Conservation (phyloP, 352 stramenopile genomes). For the Phytophthora constricta region DNA sequence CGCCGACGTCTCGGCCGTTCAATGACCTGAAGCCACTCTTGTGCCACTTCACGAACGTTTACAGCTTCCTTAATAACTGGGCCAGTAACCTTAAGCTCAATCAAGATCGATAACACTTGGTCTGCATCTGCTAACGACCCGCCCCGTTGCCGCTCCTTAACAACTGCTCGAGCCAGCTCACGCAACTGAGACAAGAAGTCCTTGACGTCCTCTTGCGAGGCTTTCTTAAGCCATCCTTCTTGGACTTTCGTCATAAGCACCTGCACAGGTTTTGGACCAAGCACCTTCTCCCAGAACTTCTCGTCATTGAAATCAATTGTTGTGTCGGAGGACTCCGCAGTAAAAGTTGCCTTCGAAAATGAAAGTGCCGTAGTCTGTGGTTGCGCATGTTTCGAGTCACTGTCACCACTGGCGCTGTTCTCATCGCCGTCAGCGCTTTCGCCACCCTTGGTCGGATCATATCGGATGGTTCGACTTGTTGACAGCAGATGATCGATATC, state of each 20-base stretch:
- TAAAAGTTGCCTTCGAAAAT: conserved; percentile 91
- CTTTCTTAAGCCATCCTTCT: conserved; percentile 76
- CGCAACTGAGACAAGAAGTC: conserved; percentile 81
- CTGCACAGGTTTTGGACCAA: conserved; percentile 86
- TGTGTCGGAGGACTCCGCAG: conserved; percentile 83
- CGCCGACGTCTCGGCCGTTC: conserved; percentile 86
- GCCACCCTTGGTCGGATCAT: conserved; percentile 71
- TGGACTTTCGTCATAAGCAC: conserved; percentile 90
- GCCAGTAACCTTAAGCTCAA: conserved; percentile 89
- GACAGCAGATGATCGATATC: conserved; percentile 89
- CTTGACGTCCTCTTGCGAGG: conserved; percentile 83
- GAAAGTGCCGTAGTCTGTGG: conserved; percentile 75
- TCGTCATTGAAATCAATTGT: conserved; percentile 92
- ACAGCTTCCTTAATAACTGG: conserved; percentile 74
- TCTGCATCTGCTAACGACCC: conserved; percentile 84
- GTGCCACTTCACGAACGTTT: conserved; percentile 77
- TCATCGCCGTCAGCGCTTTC: conserved; percentile 51
- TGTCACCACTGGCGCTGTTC: conserved; percentile 48
- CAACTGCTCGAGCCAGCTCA: conserved; percentile 77
- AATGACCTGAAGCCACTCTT: conserved; percentile 88
- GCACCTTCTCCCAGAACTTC: conserved; percentile 92
- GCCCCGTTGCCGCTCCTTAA: conserved; percentile 87
- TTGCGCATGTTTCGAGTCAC: conserved; percentile 41
- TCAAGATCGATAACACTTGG: conserved; percentile 87
- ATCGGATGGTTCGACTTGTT: conserved; percentile 88